Evolutionary conservation across 352 stramenopile species (phyloP), one percentile per base, ranked within the genome.

Genomic region (Phytophthora crassamura): DNA sequence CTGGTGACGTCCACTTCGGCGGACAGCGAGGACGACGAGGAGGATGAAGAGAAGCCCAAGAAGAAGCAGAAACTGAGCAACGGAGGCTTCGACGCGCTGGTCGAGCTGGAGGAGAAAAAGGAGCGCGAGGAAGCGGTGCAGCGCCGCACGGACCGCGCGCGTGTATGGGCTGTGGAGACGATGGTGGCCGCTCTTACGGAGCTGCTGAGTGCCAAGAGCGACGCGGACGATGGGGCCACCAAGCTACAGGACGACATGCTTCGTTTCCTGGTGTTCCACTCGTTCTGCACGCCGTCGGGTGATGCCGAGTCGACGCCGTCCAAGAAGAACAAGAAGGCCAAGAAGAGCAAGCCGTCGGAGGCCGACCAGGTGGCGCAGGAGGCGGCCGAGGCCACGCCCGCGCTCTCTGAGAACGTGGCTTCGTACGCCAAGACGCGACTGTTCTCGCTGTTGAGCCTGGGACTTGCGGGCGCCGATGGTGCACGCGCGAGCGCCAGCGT

Each of bases 101-200:
- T 95, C 22, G 82, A 82, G 15, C 74, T 93, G 4, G 87, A 95
- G 40, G 87, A 95, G 52, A 83, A 89, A 52, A 88, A 85, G 40
- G 87, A 95, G 56, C 87, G 82, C n/a, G 72, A 80, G 15, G 80
- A 87, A 51, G 50, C 67, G 34, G 28, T 83, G 15, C 67, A 69
- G 58, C 83, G 84, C 46, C 82, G 83, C 34, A 74, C 79, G 38
- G 75, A 88, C 61, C 84, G 78, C 16, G 84, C 86, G 45, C 84
- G 87, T 12, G 67, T 92, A 36, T 95, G 87, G 87, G 80, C 87
- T 18, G 40, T 95, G 7, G 87, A 95, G 52, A 69, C 75, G 8
- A 78, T 95, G 42, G 68, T 84, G 38, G 49, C 72, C 56, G 73
- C 78, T 38, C 57, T 90, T 20, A 64, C 53, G 2, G 75, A 93